Percentiles rank a stretch among this genome's conserved stretches.
Evolutionary conservation across 139 green algal species (phyloP).

Genomic region (Coelastrella sp.): DNA sequence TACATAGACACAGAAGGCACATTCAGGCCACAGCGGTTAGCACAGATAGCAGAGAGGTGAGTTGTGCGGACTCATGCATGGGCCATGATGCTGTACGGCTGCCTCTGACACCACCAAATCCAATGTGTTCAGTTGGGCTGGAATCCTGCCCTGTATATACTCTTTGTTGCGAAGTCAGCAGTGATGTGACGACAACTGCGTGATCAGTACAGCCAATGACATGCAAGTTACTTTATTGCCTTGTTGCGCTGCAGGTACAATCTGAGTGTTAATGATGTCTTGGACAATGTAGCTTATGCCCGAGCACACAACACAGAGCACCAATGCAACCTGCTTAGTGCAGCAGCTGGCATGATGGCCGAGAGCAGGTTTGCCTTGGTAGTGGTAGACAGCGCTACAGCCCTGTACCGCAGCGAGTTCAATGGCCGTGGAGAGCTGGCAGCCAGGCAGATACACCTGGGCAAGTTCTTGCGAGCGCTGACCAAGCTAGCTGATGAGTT

Average conservation of each 20-base stretch:
- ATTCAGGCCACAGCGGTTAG: conserved; percentile 90
- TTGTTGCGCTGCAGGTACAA: conserved; percentile 76
- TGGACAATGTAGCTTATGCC: conserved; percentile 99
- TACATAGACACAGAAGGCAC: conserved; percentile 99
- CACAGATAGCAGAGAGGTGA: conserved; percentile 93
- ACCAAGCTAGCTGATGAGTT: conserved; percentile 96
- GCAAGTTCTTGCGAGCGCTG: conserved; percentile 90
- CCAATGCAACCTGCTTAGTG: conserved; percentile 90
- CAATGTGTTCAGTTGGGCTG: no score
- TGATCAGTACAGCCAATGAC: no score
- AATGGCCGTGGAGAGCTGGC: conserved; percentile 92
- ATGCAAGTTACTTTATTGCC: neutral
- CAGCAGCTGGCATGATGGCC: conserved; percentile 94
- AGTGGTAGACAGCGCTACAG: conserved; percentile 96
- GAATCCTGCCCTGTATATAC: no score
- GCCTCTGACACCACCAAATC: neutral
- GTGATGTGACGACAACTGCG: no score
- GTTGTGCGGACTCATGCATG: no score
- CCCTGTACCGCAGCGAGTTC: conserved; percentile 92
- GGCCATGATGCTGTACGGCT: no score
- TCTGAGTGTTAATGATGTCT: conserved; percentile 89
- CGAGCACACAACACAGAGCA: conserved; percentile 99
- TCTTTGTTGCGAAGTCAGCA: neutral
- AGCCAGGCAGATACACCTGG: conserved; percentile 87
- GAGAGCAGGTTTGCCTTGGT: conserved; percentile 94